Conservation (phyloP, 2,329 filamentous ascomycete genomes). For the Hypoxylon sp. region DNA sequence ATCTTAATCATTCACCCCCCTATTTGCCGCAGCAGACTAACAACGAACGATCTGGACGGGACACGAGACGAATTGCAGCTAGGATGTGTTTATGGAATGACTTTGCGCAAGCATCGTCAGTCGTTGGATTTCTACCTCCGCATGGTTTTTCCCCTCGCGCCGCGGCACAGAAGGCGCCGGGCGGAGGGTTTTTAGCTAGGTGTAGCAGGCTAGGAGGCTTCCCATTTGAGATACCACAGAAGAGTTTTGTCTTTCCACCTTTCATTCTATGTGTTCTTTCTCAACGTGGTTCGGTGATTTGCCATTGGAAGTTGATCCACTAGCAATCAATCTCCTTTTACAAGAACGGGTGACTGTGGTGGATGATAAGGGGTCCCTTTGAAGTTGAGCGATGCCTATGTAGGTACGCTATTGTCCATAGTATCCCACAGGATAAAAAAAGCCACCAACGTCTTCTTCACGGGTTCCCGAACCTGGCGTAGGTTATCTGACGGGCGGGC, state of each 20-base stretch:
- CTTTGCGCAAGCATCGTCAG: slow-evolving; percentile 22
- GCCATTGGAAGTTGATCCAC: slow-evolving; percentile 27
- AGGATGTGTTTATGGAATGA: slow-evolving; percentile 48
- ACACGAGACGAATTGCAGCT: slow-evolving; percentile 50
- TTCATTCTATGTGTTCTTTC: slow-evolving; percentile 13
- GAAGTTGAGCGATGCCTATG: neutral
- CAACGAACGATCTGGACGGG: slow-evolving; percentile 50
- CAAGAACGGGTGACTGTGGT: slow-evolving; percentile 7
- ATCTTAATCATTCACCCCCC: slow-evolving; percentile 35
- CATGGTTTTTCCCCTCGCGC: slow-evolving; percentile 27
- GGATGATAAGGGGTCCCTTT: slow-evolving; percentile 3
- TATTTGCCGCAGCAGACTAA: slow-evolving; percentile 42
- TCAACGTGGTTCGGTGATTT: slow-evolving; percentile 5
- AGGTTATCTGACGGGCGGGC: neutral
- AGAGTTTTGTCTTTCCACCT: slow-evolving; percentile 35
- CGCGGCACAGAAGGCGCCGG: slow-evolving; percentile 21
- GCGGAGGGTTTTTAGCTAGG: slow-evolving; percentile 39
- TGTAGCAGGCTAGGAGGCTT: slow-evolving; percentile 40
- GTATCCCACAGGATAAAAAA: slow-evolving; percentile 9
- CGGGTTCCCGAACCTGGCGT: no score
- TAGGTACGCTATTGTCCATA: slow-evolving; percentile 17
- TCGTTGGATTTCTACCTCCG: slow-evolving; percentile 27
- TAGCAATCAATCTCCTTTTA: slow-evolving; percentile 15
- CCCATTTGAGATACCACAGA: slow-evolving; percentile 51
- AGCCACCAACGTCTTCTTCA: slow-evolving; percentile 1